These are phyloP conservation scores for Hemileia vastatrix DNA, from an alignment of 1,284 basidiomycete genomes.

Conservation along the genomic window DNA sequence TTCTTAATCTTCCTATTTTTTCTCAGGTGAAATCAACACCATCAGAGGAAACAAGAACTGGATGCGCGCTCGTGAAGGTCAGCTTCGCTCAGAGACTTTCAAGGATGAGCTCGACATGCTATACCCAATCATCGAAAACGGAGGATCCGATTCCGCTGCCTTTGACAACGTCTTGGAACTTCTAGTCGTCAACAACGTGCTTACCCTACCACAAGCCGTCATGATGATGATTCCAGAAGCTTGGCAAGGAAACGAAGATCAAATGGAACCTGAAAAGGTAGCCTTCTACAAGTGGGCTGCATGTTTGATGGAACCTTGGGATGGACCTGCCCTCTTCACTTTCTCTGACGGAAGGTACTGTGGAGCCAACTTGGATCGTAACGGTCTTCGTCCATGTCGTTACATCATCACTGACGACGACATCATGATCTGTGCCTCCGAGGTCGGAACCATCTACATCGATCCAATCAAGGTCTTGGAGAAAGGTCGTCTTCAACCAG, in stretches of 20 bases:
- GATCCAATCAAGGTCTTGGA: constrained; percentile 30
- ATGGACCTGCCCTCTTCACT: constrained; percentile 42
- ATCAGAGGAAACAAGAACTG: constrained; percentile 45
- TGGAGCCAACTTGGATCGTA: constrained; percentile 43
- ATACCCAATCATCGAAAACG: constrained; percentile 42
- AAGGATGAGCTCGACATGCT: constrained; percentile 41
- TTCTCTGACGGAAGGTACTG: constrained; percentile 44
- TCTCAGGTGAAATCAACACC: constrained; percentile 38
- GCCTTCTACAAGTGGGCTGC: constrained; percentile 43
- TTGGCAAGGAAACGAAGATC: constrained; percentile 35
- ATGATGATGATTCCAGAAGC: constrained; percentile 44
- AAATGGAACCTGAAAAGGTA: constrained; percentile 42
- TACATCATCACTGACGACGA: constrained; percentile 42
- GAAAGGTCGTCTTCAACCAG: constrained; percentile 41
- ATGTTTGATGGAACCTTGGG: constrained; percentile 44
- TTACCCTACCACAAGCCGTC: constrained; percentile 42
- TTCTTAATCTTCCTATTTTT: neutral
- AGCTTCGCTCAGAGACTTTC: constrained; percentile 38
- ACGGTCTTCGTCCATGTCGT: constrained; percentile 42
- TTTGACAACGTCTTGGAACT: constrained; percentile 44
- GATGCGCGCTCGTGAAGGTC: constrained; percentile 42
- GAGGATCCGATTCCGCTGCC: constrained; percentile 42
- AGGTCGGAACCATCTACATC: constrained; percentile 40
- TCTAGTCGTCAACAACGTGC: constrained; percentile 41
- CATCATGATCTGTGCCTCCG: constrained; percentile 43